Conservation (phyloP, 2,329 filamentous ascomycete genomes). For the Daldinia sp. region DNA sequence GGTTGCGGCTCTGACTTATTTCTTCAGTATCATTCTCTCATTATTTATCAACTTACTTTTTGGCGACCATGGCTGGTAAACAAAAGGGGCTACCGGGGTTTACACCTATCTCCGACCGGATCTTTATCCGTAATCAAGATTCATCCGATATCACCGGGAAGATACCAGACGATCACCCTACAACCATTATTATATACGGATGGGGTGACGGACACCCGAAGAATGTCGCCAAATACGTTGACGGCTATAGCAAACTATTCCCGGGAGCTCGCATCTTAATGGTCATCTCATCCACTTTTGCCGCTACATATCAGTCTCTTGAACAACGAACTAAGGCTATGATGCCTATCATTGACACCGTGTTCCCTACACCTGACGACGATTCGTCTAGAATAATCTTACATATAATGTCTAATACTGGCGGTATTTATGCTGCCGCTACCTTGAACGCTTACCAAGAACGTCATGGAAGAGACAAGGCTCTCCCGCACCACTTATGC, state of each 20-base stretch:
- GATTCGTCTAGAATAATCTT: slow-evolving; percentile 57
- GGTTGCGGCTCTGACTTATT: neutral
- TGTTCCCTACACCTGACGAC: slow-evolving; percentile 50
- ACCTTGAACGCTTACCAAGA: slow-evolving; percentile 61
- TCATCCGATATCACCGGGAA: slow-evolving; percentile 33
- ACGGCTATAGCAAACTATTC: slow-evolving; percentile 64
- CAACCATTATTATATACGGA: slow-evolving; percentile 65
- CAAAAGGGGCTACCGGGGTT: slow-evolving; percentile 58
- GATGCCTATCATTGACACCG: slow-evolving; percentile 58
- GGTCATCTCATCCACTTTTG: slow-evolving; percentile 63
- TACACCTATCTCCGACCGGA: slow-evolving; percentile 60
- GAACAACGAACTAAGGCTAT: slow-evolving; percentile 60
- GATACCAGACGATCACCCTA: slow-evolving; percentile 52
- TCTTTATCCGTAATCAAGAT: slow-evolving; percentile 59
- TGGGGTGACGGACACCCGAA: slow-evolving; percentile 69
- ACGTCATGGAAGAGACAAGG: slow-evolving; percentile 48
- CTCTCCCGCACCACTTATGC: slow-evolving; percentile 62
- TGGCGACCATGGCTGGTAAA: slow-evolving; percentile 38
- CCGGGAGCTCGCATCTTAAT: slow-evolving; percentile 64
- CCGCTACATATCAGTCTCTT: slow-evolving; percentile 59
- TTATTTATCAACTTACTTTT: neutral
- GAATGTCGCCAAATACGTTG: slow-evolving; percentile 67
- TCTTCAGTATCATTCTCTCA: neutral
- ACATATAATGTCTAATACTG: slow-evolving; percentile 70
- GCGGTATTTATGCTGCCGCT: slow-evolving; percentile 65